Evolutionary conservation across 768 basidiomycete species (phyloP).

Genomic region (Lentinus tigrinus): DNA sequence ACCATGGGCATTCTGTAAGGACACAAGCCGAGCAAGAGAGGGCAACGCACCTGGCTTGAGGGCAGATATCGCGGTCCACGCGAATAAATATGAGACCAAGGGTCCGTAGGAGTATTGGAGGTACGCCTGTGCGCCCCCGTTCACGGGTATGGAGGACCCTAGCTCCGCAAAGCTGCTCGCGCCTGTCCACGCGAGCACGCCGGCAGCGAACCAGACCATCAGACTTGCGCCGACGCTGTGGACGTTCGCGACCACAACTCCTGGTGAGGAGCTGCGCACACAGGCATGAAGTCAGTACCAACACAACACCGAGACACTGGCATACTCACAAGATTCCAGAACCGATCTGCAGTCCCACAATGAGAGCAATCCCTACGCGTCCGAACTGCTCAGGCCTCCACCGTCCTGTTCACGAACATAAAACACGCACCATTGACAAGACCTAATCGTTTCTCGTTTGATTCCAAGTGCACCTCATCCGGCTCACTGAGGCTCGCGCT

Average conservation of each 20-base stretch:
- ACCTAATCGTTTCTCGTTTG: constrained; percentile 70
- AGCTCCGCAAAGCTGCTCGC: constrained; percentile 93
- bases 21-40: neutral
- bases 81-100: constrained; percentile 84
- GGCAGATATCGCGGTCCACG: constrained; percentile 92
- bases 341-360: constrained; percentile 87
- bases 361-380: constrained; percentile 72
- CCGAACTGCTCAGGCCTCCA: neutral
- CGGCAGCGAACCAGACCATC: constrained; percentile 79
- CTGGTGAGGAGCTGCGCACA: constrained; percentile 78
- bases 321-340: constrained; percentile 90
- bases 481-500: constrained; percentile 76
- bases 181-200: constrained; percentile 91
- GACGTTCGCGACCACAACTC: constrained; percentile 86
- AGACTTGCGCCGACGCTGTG: constrained; percentile 90
- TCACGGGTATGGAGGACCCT: constrained; percentile 82
- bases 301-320: too few relatives aligned
- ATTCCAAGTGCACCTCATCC: constrained; percentile 45
- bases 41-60: constrained; percentile 68
- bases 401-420: neutral
- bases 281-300: too few relatives aligned
- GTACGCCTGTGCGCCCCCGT: constrained; percentile 72
- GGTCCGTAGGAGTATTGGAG: constrained; percentile 88
- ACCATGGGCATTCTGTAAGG: constrained; percentile 1
- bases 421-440: constrained; percentile 67